Conservation (phyloP, 2,329 filamentous ascomycete species). For the Volutella citrinella region DNA sequence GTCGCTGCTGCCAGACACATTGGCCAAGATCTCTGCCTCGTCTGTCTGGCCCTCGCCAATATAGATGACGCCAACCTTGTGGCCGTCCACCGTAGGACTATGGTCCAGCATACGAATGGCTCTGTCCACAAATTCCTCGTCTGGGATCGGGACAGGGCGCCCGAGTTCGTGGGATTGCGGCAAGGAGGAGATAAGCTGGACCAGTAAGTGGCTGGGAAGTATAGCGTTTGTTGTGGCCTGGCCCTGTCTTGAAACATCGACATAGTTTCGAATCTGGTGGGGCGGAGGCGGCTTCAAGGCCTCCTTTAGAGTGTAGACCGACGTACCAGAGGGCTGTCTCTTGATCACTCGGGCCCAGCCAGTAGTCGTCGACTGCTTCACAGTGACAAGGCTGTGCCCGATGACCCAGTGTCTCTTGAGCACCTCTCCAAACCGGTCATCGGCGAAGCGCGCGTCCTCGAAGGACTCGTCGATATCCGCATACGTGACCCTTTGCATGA, state of each 20-base stretch:
- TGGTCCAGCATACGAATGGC: slow-evolving; percentile 81
- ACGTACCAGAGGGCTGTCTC: slow-evolving; percentile 67
- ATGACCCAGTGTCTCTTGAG: slow-evolving; percentile 68
- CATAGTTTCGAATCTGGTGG: slow-evolving; percentile 50
- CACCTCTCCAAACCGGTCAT: slow-evolving; percentile 63
- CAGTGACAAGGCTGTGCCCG: slow-evolving; percentile 70
- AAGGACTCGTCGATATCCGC: slow-evolving; percentile 79
- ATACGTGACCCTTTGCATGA: slow-evolving; percentile 86
- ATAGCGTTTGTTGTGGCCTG: slow-evolving; percentile 57
- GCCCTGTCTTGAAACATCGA: slow-evolving; percentile 48
- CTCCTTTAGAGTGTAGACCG: slow-evolving; percentile 57
- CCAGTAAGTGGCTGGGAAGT: slow-evolving; percentile 70
- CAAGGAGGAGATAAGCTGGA: slow-evolving; percentile 64
- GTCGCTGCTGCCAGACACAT: slow-evolving; percentile 80
- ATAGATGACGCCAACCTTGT: slow-evolving; percentile 94
- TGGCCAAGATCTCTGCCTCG: slow-evolving; percentile 82
- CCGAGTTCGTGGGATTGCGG: slow-evolving; percentile 56
- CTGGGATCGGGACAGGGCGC: slow-evolving; percentile 73
- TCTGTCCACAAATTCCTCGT: slow-evolving; percentile 65
- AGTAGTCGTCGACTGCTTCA: slow-evolving; percentile 65
- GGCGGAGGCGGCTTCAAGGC: slow-evolving; percentile 56
- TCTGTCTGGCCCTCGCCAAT: slow-evolving; percentile 81
- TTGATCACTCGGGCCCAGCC: slow-evolving; percentile 71
- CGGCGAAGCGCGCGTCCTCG: slow-evolving; percentile 63
- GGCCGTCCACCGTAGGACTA: slow-evolving; percentile 85